phyloP scores from a whole-genome alignment of 345 rosid species.

The Pseudoturritis turrita region DNA sequence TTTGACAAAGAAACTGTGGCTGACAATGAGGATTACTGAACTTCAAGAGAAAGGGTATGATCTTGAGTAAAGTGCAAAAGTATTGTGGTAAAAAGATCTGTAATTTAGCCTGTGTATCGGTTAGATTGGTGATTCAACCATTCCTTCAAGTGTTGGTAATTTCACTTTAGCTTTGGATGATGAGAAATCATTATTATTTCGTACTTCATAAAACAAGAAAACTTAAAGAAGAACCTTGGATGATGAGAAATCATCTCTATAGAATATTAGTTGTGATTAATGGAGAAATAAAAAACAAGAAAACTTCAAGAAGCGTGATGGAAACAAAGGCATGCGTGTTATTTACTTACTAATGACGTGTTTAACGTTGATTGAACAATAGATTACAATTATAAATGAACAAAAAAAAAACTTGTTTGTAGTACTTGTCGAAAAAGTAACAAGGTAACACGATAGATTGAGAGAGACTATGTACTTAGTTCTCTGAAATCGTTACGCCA shows the following conservation, averaged over 20 bases:
- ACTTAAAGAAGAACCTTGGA: background rate
- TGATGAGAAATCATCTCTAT: constrained; percentile 5
- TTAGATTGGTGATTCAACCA: background rate
- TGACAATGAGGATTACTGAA: constrained; percentile 83
- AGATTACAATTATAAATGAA: no score
- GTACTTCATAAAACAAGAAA: background rate
- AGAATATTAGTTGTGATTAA: background rate
- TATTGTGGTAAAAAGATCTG: constrained; percentile 5
- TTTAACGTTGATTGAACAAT: no score
- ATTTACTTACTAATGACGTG: no score
- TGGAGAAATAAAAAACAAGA: background rate
- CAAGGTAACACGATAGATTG: no score
- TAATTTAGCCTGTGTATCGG: constrained; percentile 2
- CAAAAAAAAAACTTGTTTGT: no score
- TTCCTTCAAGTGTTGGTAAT: no score
- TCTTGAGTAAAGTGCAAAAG: constrained; percentile 43
- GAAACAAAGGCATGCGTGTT: constrained; percentile 24
- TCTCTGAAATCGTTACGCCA: no score
- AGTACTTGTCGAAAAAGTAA: no score
- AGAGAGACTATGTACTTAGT: no score
- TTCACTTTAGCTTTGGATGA: no score
- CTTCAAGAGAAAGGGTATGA: constrained; percentile 80
- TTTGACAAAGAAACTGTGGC: constrained; percentile 76
- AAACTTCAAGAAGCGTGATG: background rate
- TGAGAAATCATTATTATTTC: no score